These are phyloP conservation scores for Fistulinella prunicolor DNA, from an alignment of 768 basidiomycete species.

Conservation along the genomic window DNA sequence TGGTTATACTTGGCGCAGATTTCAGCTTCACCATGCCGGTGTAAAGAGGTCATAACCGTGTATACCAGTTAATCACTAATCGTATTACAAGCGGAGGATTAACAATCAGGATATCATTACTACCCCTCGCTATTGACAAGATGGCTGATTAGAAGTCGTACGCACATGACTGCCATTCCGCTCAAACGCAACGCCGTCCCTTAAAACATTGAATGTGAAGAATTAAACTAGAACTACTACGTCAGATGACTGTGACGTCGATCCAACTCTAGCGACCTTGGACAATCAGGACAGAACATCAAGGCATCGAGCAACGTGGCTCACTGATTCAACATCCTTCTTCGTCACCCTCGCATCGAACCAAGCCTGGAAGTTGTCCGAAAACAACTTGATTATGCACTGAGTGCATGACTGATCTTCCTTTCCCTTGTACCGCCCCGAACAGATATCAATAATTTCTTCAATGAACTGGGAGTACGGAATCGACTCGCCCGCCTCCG, in stretches of 20 bases:
- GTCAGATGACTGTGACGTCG: too few species aligned
- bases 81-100: constrained; percentile 2
- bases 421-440: constrained; percentile 17
- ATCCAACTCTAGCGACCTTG: too few species aligned
- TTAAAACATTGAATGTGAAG: too few species aligned
- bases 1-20: too few species aligned
- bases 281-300: too few species aligned
- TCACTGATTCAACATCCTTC: background rate
- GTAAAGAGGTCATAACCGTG: constrained; percentile 3
- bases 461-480: constrained; percentile 11
- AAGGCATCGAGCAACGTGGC: too few species aligned
- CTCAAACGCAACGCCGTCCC: too few species aligned
- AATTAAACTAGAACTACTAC: too few species aligned
- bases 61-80: constrained; percentile 26
- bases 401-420: constrained; percentile 31
- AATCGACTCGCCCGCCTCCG: constrained; percentile 1
- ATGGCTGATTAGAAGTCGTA: background rate
- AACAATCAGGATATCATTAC: background rate
- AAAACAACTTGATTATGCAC: constrained; percentile 27
- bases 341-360: constrained; percentile 1
- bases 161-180: too few species aligned
- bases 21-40: constrained; percentile 1
- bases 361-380: constrained; percentile 10
- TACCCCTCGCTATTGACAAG: background rate
- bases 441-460: constrained; percentile 19